Percentiles rank a stretch among this genome's conserved stretches.
phyloP scores from a whole-genome alignment of 805 yeast genomes.

The Kodamaea sagamina region DNA sequence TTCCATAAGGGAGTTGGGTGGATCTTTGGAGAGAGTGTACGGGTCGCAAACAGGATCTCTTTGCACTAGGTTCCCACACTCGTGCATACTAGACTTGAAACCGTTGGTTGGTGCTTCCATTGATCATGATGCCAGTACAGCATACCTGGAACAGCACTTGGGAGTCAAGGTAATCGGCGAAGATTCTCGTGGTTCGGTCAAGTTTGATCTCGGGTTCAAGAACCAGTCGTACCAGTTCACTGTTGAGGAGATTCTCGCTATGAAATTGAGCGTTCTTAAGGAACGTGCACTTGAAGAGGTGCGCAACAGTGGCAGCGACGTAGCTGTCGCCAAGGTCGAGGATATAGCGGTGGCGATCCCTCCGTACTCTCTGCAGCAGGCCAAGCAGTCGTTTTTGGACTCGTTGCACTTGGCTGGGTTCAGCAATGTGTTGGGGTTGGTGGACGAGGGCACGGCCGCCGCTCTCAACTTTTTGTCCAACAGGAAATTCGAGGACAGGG shows the following conservation, averaged over 20 bases:
- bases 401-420: conserved; percentile 71
- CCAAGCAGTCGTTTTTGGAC: conserved; percentile 71
- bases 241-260: conserved; percentile 81
- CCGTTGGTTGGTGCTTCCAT: conserved; percentile 64
- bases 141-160: conserved; percentile 57
- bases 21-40: conserved; percentile 62
- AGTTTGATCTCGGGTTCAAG: conserved; percentile 49
- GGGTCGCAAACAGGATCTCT: conserved; percentile 75
- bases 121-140: conserved; percentile 47
- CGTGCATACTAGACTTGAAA: conserved; percentile 68
- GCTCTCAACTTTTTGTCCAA: conserved; percentile 77
- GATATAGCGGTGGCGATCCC: conserved; percentile 82
- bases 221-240: conserved; percentile 36
- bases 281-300: conserved; percentile 64
- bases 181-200: conserved; percentile 49
- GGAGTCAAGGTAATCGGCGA: conserved; percentile 53
- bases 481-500: conserved; percentile 40
- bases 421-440: conserved; percentile 59
- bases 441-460: conserved; percentile 91
- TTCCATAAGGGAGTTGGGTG: conserved; percentile 49
- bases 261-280: conserved; percentile 70
- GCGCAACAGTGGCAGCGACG: conserved; percentile 26
- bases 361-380: conserved; percentile 60
- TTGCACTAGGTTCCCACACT: conserved; percentile 71
- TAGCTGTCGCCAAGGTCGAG: conserved; percentile 50